Evolutionary conservation across 2,329 filamentous ascomycete species (phyloP), one percentile per base, ranked within the genome.

Genomic region (Botryotinia narcissicola): DNA sequence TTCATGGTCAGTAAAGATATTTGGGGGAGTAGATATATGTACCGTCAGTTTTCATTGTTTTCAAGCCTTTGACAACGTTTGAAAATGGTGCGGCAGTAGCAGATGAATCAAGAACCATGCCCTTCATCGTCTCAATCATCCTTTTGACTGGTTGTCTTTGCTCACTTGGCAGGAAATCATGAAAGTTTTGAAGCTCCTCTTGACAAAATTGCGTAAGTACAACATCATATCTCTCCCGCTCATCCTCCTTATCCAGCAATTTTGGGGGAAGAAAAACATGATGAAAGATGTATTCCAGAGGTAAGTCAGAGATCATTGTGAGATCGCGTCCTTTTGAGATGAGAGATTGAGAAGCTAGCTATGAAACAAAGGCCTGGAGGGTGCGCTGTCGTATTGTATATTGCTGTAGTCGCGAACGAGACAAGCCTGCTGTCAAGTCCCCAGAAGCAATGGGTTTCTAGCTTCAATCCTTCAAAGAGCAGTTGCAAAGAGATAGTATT

Each of bases 241-340:
- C 61, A 44, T 79, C 81, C 22, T 82, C 79, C 61, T 77, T 48
- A 67, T 86, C 82, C 0, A 86, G 86, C 0, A 87, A 79, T 59
- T 84, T 81, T 1, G 85, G 84, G 0, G 86, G 86, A 0, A 88
- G 81, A 32, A 87, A 85, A 1, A 87, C 78, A 76, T 88, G 85
- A 54, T 86, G 77, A 54, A 86, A 80, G 3, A 86, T 74, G 74
- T 83, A 85, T 37, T 35, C 35, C 32, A 51, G 48, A 29, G 29
- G 14, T 6, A 46, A 37, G 10, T n/a, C 6, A 25, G 64, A 54
- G 8, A 12, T 10, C 64, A 67, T 67, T 16, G 37, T 67, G 22
- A 20, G 18, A 67, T 29, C 16, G 20, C 10, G n/a, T 35, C 29
- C 1, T n/a, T 14, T 35, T 18, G 18, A 2, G 25, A 22, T 12